Evolutionary conservation across 2,329 filamentous ascomycete genomes (phyloP).

Genomic region (Sphaerulina vaccinii): DNA sequence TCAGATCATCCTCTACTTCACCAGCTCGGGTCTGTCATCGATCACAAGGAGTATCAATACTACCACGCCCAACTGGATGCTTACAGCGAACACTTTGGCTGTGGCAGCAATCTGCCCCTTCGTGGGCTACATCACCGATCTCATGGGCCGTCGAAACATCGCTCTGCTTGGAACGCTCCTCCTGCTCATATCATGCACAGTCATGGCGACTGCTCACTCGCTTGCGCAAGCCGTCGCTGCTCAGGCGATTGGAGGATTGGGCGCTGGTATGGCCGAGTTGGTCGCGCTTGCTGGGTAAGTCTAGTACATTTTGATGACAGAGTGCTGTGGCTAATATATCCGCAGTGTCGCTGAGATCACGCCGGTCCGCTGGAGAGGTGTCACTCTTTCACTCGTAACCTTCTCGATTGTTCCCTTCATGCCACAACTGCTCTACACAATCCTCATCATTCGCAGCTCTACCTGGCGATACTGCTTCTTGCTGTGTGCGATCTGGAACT

Average conservation of each 20-base stretch:
- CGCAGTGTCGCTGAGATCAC: slow-evolving; percentile 29
- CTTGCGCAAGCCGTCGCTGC: slow-evolving; percentile 22
- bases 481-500: slow-evolving; percentile 54
- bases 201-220: slow-evolving; percentile 22
- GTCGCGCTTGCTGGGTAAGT: slow-evolving; percentile 26
- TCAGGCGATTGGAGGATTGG: slow-evolving; percentile 26
- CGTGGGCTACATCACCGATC: slow-evolving; percentile 26
- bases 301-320: background rate
- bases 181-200: slow-evolving; percentile 22
- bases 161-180: slow-evolving; percentile 21
- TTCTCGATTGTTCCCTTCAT: slow-evolving; percentile 63
- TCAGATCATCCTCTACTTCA: slow-evolving; percentile 28
- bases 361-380: slow-evolving; percentile 25
- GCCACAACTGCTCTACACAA: slow-evolving; percentile 60
- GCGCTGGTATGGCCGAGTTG: slow-evolving; percentile 26
- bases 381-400: slow-evolving; percentile 45
- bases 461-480: slow-evolving; percentile 57
- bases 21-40: slow-evolving; percentile 20
- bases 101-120: slow-evolving; percentile 29
- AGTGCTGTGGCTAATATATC: background rate
- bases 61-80: slow-evolving; percentile 25
- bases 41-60: slow-evolving; percentile 22
- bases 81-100: slow-evolving; percentile 27
- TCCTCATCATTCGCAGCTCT: slow-evolving; percentile 51
- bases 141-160: slow-evolving; percentile 24